These are phyloP conservation scores for Salix koriyanagi DNA, from an alignment of 345 rosid species.

Conservation along the genomic window DNA sequence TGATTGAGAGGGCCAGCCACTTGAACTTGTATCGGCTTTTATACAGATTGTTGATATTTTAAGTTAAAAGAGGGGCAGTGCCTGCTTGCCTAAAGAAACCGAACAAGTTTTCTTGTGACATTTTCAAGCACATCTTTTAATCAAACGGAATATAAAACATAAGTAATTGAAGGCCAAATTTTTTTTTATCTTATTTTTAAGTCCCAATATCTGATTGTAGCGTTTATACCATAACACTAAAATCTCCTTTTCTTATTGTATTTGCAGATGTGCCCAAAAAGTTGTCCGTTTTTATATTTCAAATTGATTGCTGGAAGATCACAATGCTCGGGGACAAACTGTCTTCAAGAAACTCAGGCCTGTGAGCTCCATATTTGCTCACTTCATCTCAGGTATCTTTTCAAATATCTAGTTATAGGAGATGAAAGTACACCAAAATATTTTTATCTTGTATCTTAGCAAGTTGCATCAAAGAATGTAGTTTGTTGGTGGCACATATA, in stretches of 20 bases:
- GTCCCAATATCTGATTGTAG: neutral
- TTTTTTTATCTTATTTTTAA: neutral
- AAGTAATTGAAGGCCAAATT: neutral
- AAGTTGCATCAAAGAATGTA: no score
- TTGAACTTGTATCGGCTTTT: neutral
- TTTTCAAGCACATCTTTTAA: no score
- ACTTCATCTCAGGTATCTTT: conserved; percentile 7
- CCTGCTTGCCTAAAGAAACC: neutral
- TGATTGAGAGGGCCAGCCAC: neutral
- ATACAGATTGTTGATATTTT: neutral
- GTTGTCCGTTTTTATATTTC: conserved; percentile 60
- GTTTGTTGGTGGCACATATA: no score
- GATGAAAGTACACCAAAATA: no score
- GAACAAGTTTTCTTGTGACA: no score
- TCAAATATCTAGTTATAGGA: neutral
- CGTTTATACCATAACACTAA: neutral
- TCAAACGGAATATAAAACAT: no score
- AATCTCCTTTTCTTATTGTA: neutral
- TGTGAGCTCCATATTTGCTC: conserved; percentile 22
- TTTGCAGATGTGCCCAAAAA: conserved; percentile 78
- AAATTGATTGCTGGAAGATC: conserved; percentile 75
- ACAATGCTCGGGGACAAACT: conserved; percentile 80
- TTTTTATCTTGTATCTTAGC: no score
- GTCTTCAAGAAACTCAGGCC: conserved; percentile 46
- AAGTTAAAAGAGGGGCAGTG: neutral